Evolutionary conservation across 176 grass and related monocot species (phyloP).

Genomic region (Cenchrus fungigraminus): DNA sequence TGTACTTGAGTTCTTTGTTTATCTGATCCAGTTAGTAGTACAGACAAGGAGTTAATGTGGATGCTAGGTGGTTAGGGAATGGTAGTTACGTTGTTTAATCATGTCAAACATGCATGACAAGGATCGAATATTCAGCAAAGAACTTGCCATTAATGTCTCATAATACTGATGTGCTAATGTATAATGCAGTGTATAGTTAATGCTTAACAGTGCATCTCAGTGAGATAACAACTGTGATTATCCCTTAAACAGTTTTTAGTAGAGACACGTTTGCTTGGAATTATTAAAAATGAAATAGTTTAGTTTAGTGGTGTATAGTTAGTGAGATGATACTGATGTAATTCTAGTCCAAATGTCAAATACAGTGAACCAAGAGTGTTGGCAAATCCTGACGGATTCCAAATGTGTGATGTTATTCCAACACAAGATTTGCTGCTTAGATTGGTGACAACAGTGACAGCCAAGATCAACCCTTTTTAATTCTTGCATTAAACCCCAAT

Average conservation of each 20-base stretch:
- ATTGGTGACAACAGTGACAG: slow-evolving; percentile 54
- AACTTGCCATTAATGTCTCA: slow-evolving; percentile 27
- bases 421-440: slow-evolving; percentile 63
- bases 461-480: slow-evolving; percentile 29
- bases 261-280: slow-evolving; percentile 23
- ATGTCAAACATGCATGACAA: slow-evolving; percentile 47
- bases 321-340: slow-evolving; percentile 31
- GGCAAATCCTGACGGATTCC: slow-evolving; percentile 53
- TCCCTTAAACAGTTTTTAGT: slow-evolving; percentile 25
- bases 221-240: slow-evolving; percentile 36
- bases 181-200: slow-evolving; percentile 11
- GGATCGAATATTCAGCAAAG: slow-evolving; percentile 46
- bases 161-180: slow-evolving; percentile 20
- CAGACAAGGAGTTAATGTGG: slow-evolving; percentile 41
- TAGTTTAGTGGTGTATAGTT: slow-evolving; percentile 30
- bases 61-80: slow-evolving; percentile 56
- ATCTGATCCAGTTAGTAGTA: slow-evolving; percentile 41
- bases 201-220: slow-evolving; percentile 34
- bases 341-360: slow-evolving; percentile 12
- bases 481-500: slow-evolving; percentile 38
- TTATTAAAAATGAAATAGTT: slow-evolving; percentile 19
- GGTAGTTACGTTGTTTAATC: slow-evolving; percentile 54
- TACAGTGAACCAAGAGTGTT: slow-evolving; percentile 49
- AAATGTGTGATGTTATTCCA: slow-evolving; percentile 54
- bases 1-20: slow-evolving; percentile 52